Conservation (phyloP, 2,329 filamentous ascomycete genomes). For the Penicillium sp. region DNA sequence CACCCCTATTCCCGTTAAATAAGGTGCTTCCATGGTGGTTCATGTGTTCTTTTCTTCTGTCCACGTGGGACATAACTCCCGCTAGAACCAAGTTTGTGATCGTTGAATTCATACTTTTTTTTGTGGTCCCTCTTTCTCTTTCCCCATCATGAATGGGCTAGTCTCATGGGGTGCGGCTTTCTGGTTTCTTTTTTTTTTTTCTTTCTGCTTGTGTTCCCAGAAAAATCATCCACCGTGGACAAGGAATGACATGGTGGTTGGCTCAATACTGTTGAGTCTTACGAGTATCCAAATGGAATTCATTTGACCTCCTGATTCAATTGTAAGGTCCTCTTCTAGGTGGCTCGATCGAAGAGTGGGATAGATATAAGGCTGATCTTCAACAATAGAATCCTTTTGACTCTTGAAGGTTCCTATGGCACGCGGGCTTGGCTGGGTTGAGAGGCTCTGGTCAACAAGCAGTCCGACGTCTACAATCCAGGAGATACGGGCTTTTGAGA, state of each 20-base stretch:
- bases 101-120: background rate
- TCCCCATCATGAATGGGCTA: background rate
- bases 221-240: constrained; percentile 4
- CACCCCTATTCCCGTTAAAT: constrained; percentile 66
- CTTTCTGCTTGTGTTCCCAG: background rate
- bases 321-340: no score
- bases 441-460: no score
- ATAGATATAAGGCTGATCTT: no score
- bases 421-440: no score
- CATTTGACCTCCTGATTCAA: background rate
- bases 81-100: background rate
- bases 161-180: background rate
- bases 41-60: constrained; percentile 2
- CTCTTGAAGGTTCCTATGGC: no score
- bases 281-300: background rate
- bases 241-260: background rate
- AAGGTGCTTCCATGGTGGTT: background rate
- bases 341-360: no score
- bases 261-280: background rate
- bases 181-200: constrained; percentile 2
- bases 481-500: background rate
- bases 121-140: background rate
- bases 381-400: no score
- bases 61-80: background rate
- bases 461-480: no score